Evolutionary conservation across 345 rosid genomes (phyloP).

Genomic region (Gossypium longicalyx): DNA sequence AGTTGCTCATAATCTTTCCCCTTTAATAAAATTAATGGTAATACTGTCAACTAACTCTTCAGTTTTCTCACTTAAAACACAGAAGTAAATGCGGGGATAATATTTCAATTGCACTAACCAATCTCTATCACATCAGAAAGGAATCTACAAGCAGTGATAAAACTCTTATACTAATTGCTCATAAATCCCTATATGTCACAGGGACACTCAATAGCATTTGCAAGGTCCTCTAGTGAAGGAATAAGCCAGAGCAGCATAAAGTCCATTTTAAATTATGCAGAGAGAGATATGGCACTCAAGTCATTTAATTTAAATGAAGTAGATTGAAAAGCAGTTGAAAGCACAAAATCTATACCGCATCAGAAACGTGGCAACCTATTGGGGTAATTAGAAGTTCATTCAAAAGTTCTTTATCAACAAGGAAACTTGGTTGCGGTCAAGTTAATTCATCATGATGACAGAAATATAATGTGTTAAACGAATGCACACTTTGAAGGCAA

Average conservation of each 20-base stretch:
- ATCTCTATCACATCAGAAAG: neutral
- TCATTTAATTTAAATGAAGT: neutral
- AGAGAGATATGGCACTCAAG: neutral
- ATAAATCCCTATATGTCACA: neutral
- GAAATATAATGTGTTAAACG: neutral
- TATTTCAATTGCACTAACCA: conserved; percentile 6
- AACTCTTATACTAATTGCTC: neutral
- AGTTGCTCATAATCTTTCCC: neutral
- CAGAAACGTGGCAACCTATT: neutral
- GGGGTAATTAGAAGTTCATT: neutral
- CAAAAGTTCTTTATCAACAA: neutral
- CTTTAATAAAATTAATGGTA: neutral
- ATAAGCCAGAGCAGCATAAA: neutral
- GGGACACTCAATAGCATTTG: neutral
- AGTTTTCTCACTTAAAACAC: neutral
- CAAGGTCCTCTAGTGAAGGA: neutral
- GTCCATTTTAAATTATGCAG: neutral
- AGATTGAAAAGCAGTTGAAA: neutral
- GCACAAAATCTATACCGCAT: neutral
- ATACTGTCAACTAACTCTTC: neutral
- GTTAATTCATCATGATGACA: neutral
- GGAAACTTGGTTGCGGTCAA: neutral
- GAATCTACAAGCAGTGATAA: neutral
- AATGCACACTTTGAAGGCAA: neutral
- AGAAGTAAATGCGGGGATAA: neutral